phyloP scores from a whole-genome alignment of 805 yeast species.

The Wickerhamiella parazyma region DNA sequence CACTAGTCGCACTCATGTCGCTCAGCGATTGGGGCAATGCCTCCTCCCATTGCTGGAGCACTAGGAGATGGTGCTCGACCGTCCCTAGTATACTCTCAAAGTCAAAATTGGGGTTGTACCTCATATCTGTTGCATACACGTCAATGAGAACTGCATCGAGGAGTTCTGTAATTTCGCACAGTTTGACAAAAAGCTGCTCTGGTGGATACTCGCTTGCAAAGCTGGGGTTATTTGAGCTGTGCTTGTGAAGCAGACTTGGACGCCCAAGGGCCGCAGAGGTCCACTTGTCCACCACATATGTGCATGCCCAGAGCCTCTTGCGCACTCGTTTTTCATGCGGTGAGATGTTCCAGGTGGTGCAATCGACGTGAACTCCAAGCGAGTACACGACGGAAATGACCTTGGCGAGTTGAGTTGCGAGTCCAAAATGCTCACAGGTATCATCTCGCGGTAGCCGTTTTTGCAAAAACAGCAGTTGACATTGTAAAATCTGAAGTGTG shows the following conservation, averaged over 20 bases:
- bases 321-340: conserved; percentile 24
- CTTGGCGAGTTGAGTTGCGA: conserved; percentile 21
- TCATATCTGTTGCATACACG: conserved; percentile 16
- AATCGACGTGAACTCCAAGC: conserved; percentile 27
- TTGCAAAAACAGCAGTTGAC: conserved; percentile 23
- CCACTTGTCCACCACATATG: conserved; percentile 29
- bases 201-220: conserved; percentile 18
- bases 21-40: conserved; percentile 20
- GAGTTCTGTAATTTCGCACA: conserved; percentile 20
- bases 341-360: conserved; percentile 26
- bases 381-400: conserved; percentile 23
- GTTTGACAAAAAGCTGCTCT: conserved; percentile 22
- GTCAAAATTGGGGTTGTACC: conserved; percentile 12
- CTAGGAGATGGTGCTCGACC: conserved; percentile 15
- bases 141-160: conserved; percentile 20
- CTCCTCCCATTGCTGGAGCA: conserved; percentile 20
- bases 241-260: conserved; percentile 17
- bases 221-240: conserved; percentile 11
- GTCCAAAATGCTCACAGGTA: conserved; percentile 21
- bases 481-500: conserved; percentile 23
- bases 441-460: conserved; percentile 23
- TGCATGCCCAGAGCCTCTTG: conserved; percentile 25
- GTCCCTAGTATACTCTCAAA: conserved; percentile 9
- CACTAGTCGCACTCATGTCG: conserved; percentile 19
- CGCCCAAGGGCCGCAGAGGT: conserved; percentile 24